These are phyloP conservation scores for Mrakiaceae sp. DNA, from an alignment of 1,284 basidiomycete genomes.

Conservation along the genomic window DNA sequence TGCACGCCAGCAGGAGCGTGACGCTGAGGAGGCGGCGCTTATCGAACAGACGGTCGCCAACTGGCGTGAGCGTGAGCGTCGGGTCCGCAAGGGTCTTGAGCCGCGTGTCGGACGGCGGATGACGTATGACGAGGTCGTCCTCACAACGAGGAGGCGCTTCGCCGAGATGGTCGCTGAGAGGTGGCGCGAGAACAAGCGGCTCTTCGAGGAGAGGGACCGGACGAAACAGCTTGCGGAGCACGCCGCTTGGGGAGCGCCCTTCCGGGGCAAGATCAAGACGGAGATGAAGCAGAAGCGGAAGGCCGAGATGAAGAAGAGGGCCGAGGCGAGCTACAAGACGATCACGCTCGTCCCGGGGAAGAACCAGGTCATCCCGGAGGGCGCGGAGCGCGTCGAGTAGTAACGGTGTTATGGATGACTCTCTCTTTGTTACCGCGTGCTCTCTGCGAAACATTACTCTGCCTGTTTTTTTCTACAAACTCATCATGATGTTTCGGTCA, in stretches of 20 bases:
- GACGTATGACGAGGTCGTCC: conserved; percentile 4
- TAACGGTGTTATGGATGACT: too few species aligned
- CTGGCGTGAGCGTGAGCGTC: neutral
- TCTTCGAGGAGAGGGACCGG: neutral
- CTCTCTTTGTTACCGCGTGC: too few species aligned
- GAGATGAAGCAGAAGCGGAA: neutral
- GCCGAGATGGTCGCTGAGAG: conserved; percentile 6
- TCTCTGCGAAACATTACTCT: too few species aligned
- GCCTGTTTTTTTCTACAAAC: too few species aligned
- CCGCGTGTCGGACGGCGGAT: conserved; percentile 12
- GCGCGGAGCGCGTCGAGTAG: too few species aligned
- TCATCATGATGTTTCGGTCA: too few species aligned
- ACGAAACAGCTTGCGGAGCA: neutral
- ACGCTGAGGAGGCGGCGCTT: neutral
- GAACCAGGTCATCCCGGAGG: neutral
- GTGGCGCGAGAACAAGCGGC: neutral
- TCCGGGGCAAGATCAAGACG: neutral
- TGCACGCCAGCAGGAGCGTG: neutral
- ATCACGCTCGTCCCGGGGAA: neutral
- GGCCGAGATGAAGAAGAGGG: neutral
- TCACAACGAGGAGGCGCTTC: conserved; percentile 11
- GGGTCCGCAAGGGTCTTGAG: neutral
- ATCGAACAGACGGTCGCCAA: neutral
- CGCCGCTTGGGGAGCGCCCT: neutral
- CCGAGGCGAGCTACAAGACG: neutral